Percentiles rank a stretch among this genome's conserved stretches.
These are phyloP conservation scores for Carex arenaria DNA, from an alignment of 202 grass and related monocot genomes.

Conservation along the genomic window DNA sequence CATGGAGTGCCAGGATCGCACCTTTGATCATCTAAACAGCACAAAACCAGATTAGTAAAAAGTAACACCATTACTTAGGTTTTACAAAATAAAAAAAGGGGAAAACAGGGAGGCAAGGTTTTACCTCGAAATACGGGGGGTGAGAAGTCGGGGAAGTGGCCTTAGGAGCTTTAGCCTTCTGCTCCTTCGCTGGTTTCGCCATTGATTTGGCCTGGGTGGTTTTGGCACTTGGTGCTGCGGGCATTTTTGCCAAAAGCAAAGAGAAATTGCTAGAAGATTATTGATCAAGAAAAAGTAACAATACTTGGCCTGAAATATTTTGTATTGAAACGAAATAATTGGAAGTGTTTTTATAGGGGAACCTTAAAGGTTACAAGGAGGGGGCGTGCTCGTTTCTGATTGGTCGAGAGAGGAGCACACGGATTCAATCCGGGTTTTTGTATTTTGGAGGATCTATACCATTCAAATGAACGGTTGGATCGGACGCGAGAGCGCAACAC, in stretches of 20 bases:
- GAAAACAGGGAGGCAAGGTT: too few relatives aligned
- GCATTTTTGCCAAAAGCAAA: constrained; percentile 19
- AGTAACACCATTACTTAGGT: neutral
- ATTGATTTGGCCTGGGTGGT: constrained; percentile 34
- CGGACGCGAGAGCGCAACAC: neutral
- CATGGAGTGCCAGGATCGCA: constrained; percentile 61
- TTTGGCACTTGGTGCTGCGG: constrained; percentile 36
- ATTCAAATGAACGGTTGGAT: constrained; percentile 33
- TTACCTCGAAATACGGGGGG: constrained; percentile 72
- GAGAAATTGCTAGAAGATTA: neutral
- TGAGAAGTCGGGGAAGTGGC: constrained; percentile 36
- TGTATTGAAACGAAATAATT: rapidly evolving
- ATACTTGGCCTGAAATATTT: neutral
- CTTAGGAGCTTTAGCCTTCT: constrained; percentile 37
- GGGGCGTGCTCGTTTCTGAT: neutral
- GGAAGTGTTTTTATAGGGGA: constrained; percentile 27
- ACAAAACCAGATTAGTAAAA: neutral
- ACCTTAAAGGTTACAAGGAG: neutral
- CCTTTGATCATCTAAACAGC: constrained; percentile 79
- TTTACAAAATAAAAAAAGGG: neutral
- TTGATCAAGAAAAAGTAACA: neutral
- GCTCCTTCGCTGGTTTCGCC: constrained; percentile 26
- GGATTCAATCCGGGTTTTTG: constrained; percentile 40
- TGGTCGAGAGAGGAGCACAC: constrained; percentile 18
- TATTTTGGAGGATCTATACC: neutral